Evolutionary conservation across 768 basidiomycete species (phyloP), one percentile per base, ranked within the genome.

Genomic region (Daedaleopsis nitida): DNA sequence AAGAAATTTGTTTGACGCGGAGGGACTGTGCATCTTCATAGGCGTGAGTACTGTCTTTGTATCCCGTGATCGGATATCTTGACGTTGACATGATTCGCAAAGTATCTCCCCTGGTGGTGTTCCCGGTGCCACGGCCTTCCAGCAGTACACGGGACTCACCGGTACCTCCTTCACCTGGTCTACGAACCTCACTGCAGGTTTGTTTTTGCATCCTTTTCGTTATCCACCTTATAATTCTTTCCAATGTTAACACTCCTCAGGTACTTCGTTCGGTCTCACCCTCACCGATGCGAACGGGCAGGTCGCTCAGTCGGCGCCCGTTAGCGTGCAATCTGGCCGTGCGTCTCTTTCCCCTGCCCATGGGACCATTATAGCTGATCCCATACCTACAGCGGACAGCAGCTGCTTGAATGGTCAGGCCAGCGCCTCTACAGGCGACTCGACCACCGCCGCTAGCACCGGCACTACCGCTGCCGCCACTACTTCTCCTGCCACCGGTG

Each of bases 231-330:
- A 32, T 32, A 3, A 7, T 32, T 32, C 27, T 32, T n/a, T 32
- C 27, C 7, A n/a, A 45, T 45, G 4, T 52, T 34, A 62, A 44
- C 58, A 19, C 53, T 1, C 45, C 10, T 0, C 59, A 85, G 87
- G 77, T n/a, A 81, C 80, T 5, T 70, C 65, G 43, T 71, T 93
- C 58, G 86, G 83, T 54, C 70, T 93, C 32, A 78, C 75, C 13
- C 61, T 94, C 63, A 82, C 81, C 69, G 93, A 95, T 68, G 71
- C 58, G 57, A 82, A 75, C 35, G 92, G 93, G 67, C 0, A 21
- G 0, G 24, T 70, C 51, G 77, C 71, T 0, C 86, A 86, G 66
- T 74, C 81, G 2, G 89, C 81, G 7, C 35, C 83, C 2, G 80
- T 91, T 77, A 76, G 72, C 16, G 69, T 90, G 63, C 66, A 71